A percentile compares a stretch with the other conserved stretches of the same genome.
phyloP scores from a whole-genome alignment of 192 early-diverging fungal genomes.

The Coemansia furcata region DNA sequence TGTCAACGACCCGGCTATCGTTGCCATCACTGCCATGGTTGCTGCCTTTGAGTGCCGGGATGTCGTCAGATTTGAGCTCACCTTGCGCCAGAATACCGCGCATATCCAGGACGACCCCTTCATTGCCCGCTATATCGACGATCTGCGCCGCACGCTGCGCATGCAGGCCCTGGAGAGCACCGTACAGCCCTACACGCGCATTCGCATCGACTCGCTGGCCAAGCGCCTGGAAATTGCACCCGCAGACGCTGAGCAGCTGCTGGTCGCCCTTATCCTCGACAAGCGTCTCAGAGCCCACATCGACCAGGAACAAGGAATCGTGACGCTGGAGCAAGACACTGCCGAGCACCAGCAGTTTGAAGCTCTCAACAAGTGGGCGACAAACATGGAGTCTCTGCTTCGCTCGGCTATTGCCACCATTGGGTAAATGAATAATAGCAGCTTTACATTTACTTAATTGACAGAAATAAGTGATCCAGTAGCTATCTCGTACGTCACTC shows the following conservation, averaged over 20 bases:
- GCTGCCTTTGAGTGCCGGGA: slow-evolving; percentile 88
- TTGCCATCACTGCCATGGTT: slow-evolving; percentile 91
- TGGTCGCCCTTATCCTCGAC: slow-evolving; percentile 87
- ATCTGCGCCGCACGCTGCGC: slow-evolving; percentile 90
- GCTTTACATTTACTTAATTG: background rate
- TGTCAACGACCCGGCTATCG: slow-evolving; percentile 87
- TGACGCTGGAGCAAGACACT: slow-evolving; percentile 32
- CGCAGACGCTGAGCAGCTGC: slow-evolving; percentile 79
- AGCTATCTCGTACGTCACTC: slow-evolving; percentile 77
- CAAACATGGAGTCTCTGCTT: slow-evolving; percentile 21
- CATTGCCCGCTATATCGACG: slow-evolving; percentile 86
- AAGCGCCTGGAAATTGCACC: slow-evolving; percentile 78
- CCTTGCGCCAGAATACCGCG: slow-evolving; percentile 63
- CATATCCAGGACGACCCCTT: slow-evolving; percentile 90
- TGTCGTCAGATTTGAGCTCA: slow-evolving; percentile 85
- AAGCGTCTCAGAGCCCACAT: slow-evolving; percentile 80
- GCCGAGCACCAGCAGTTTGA: slow-evolving; percentile 38
- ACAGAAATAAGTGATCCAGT: slow-evolving; percentile 29
- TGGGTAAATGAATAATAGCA: background rate
- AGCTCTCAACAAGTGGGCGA: slow-evolving; percentile 35
- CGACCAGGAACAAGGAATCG: slow-evolving; percentile 76
- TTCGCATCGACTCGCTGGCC: slow-evolving; percentile 79
- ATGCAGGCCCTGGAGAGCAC: slow-evolving; percentile 83
- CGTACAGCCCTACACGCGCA: slow-evolving; percentile 89
- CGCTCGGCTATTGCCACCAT: slow-evolving; percentile 10